Conservation (phyloP, 169 alveolate species). For the Babesia microti region DNA sequence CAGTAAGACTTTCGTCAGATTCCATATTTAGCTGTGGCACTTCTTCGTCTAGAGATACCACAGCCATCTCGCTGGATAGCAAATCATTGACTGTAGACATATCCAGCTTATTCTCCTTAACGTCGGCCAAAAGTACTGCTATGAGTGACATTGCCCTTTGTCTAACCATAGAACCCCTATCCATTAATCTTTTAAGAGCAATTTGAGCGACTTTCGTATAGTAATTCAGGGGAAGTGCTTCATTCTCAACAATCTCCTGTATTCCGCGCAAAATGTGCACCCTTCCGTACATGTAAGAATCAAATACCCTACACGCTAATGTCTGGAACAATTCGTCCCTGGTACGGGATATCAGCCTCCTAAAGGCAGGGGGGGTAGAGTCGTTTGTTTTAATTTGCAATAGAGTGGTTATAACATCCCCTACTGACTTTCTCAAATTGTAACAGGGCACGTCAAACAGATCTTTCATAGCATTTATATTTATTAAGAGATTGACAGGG, state of each 20-base stretch:
- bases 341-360: conserved; percentile 12
- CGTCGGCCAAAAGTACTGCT: conserved; percentile 43
- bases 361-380: too few relatives aligned
- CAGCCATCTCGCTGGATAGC: too few relatives aligned
- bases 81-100: too few relatives aligned
- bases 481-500: conserved; percentile 18
- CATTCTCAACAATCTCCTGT: conserved; percentile 49
- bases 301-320: conserved; percentile 50
- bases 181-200: conserved; percentile 51
- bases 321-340: conserved; percentile 33
- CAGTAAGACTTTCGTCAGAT: too few relatives aligned
- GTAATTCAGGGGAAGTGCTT: conserved; percentile 54
- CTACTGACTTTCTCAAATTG: conserved; percentile 33
- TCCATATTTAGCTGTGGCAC: too few relatives aligned
- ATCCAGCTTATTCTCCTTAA: conserved; percentile 46
- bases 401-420: conserved; percentile 23
- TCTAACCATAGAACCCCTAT: conserved; percentile 59
- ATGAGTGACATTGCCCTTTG: conserved; percentile 57
- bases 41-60: too few relatives aligned
- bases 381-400: conserved; percentile 22
- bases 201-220: conserved; percentile 32
- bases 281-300: conserved; percentile 58
- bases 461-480: conserved; percentile 21
- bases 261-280: conserved; percentile 49
- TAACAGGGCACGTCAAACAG: conserved; percentile 43